These are phyloP conservation scores for Suillus lakei DNA, from an alignment of 768 basidiomycete genomes.

Conservation along the genomic window DNA sequence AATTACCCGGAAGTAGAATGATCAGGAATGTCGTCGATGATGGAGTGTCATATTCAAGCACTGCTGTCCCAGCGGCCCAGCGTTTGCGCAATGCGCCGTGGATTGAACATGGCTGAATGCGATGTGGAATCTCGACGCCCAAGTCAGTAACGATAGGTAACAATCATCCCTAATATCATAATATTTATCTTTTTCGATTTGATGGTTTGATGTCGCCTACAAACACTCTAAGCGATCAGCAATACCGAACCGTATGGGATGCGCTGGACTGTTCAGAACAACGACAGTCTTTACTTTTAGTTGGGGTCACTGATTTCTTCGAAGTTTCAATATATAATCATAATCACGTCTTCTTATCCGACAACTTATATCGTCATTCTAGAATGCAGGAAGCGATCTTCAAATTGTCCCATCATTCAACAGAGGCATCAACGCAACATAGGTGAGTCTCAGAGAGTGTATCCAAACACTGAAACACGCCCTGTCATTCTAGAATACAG, in stretches of 20 bases:
- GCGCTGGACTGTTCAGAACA: background rate
- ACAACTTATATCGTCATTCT: background rate
- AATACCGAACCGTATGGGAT: background rate
- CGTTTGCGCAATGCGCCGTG: background rate
- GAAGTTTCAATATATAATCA: background rate
- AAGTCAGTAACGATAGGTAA: background rate
- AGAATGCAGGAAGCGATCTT: background rate
- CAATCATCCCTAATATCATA: background rate
- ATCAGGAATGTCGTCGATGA: background rate
- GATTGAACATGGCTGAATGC: background rate
- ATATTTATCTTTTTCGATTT: background rate
- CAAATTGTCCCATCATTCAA: background rate
- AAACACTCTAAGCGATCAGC: background rate
- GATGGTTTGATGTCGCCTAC: background rate
- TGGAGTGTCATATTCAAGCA: background rate
- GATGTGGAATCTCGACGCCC: background rate
- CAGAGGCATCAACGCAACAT: slow-evolving; percentile 48
- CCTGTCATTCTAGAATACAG: too few species aligned
- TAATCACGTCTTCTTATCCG: background rate
- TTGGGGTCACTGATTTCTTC: background rate
- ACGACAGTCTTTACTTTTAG: background rate
- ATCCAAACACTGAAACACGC: slow-evolving; percentile 27
- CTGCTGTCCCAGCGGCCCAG: background rate
- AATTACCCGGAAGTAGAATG: background rate
- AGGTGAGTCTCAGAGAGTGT: slow-evolving; percentile 43